Evolutionary conservation across 2,329 filamentous ascomycete genomes (phyloP).

Genomic region (Trichoderma sp.): DNA sequence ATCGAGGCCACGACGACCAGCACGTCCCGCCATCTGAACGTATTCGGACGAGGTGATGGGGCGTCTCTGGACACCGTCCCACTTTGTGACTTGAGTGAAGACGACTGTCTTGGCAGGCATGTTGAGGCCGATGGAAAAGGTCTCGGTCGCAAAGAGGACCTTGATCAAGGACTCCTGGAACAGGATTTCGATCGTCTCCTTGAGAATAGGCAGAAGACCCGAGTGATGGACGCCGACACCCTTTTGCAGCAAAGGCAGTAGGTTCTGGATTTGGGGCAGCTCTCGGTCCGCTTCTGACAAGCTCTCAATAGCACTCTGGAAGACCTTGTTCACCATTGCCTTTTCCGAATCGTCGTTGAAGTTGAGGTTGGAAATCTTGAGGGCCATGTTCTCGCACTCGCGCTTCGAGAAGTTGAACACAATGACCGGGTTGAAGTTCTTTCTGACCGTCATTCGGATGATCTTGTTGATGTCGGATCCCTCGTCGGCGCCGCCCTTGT

Average conservation of each 20-base stretch:
- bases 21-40: conserved; percentile 97
- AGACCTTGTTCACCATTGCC: conserved; percentile 90
- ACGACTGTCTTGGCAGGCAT: conserved; percentile 99
- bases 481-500: conserved; percentile 78
- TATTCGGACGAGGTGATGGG: conserved; percentile 95
- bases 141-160: conserved; percentile 96
- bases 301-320: conserved; percentile 88
- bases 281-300: conserved; percentile 88
- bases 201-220: conserved; percentile 89
- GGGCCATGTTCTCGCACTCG: conserved; percentile 87
- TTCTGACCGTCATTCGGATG: conserved; percentile 97
- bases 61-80: conserved; percentile 77
- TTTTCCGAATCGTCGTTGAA: conserved; percentile 98
- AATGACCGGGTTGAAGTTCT: conserved; percentile 96
- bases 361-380: conserved; percentile 81
- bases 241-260: conserved; percentile 83
- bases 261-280: conserved; percentile 86
- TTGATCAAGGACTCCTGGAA: conserved; percentile 99
- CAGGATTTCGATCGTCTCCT: conserved; percentile 97
- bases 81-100: conserved; percentile 96
- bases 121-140: conserved; percentile 97
- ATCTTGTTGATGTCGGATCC: conserved; percentile 94
- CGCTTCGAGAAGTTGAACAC: conserved; percentile 99
- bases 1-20: conserved; percentile 94
- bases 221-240: conserved; percentile 98